These are phyloP conservation scores for Talaromyces sp. DNA, from an alignment of 2,329 filamentous ascomycete species.

Conservation along the genomic window DNA sequence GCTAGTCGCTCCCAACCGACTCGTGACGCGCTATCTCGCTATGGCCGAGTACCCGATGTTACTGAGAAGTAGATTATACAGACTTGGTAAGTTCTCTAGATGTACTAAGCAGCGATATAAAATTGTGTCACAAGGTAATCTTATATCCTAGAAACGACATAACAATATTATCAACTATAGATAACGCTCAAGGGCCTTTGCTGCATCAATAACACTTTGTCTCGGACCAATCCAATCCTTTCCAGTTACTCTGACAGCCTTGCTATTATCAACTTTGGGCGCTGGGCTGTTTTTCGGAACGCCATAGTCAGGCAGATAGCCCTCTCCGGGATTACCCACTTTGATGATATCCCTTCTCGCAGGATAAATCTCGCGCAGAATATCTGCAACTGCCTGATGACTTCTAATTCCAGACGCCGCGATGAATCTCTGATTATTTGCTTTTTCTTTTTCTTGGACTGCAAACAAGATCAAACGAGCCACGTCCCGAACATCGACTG, in stretches of 20 bases:
- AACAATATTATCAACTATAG: neutral
- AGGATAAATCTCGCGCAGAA: neutral
- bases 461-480: neutral
- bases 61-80: too few relatives aligned
- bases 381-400: neutral
- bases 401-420: neutral
- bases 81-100: too few relatives aligned
- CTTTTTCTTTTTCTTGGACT: neutral
- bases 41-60: too few relatives aligned
- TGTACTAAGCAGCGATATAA: too few relatives aligned
- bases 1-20: too few relatives aligned
- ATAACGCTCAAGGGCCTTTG: neutral
- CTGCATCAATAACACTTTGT: neutral
- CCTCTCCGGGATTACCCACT: neutral
- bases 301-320: conserved; percentile 5
- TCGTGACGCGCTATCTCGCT: too few relatives aligned
- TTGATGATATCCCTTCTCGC: conserved; percentile 1
- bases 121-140: too few relatives aligned
- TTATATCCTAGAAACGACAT: neutral
- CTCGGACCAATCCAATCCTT: neutral
- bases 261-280: neutral
- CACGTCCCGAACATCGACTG: neutral
- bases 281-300: neutral
- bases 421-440: neutral
- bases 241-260: neutral